Base-by-base conservation (phyloP, 306 rosid genomes). In the Cucumis melo region DNA sequence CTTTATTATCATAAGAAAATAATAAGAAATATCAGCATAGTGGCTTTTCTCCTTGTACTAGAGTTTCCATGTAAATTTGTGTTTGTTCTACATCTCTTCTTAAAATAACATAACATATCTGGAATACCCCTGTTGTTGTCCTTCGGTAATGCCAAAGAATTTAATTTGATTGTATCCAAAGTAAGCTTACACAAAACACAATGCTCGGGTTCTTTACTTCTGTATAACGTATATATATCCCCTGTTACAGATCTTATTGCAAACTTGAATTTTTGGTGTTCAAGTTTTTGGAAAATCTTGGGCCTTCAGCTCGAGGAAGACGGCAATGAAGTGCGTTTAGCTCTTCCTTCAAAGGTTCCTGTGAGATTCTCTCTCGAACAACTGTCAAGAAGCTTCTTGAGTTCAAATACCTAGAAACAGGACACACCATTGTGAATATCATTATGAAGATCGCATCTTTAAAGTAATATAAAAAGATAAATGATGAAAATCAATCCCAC, bases 231-330 rank as follows among this genome's bases (percentile, higher is more conserved):
- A 23, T 63, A 23, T 63, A 34, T 17, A 63, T 34, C 24, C 34
- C 24, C 46, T 0, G 48, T 1, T 8, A 63, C 24, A 36, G 13
- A 63, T 16, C 46, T n/a, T 63, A 63, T 3, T 63, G 71, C 24
- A 63, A 63, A 4, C 23, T 63, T 63, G 44, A 50, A 14, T 50
- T 23, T 24, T 51, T 23, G 15, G 21, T 41, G 23, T 44, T 32
- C 71, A 93, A 93, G 96, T 90, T 58, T 93, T 91, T 79, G 79
- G 87, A 81, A 91, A 87, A 78, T 93, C 59, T 88, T 85, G 81
- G 46, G 83, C 86, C 96, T 93, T 80, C 85, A 86, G 83, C 87
- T 87, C 55, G 97, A 90, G 58, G 93, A 93, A 86, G 98, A 93
- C 39, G 91, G 89, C 56, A 91, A 93, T 73, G 97, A 90, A 86